Percentiles rank a stretch among this genome's conserved stretches.
phyloP scores from a whole-genome alignment of 148 eudicot species.

The Camellia sinensis region DNA sequence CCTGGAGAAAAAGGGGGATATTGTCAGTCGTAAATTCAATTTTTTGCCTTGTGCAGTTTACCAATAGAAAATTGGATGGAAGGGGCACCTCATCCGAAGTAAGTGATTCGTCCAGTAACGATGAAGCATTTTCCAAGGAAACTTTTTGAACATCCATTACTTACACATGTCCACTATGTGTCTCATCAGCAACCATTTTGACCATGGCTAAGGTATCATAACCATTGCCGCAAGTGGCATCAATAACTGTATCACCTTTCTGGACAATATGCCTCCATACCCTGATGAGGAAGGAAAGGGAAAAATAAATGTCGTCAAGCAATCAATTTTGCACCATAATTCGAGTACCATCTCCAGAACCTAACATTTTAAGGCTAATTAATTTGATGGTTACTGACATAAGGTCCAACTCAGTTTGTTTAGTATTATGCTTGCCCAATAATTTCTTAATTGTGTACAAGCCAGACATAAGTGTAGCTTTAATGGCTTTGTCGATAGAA shows the following conservation, averaged over 20 bases:
- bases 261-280: slow-evolving; percentile 68
- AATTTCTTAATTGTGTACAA: not conserved
- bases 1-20: not conserved
- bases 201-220: slow-evolving; percentile 82
- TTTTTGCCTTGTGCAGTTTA: not conserved
- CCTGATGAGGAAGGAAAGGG: slow-evolving; percentile 29
- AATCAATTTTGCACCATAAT: not conserved
- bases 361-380: not conserved
- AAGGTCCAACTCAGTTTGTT: not conserved
- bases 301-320: not conserved
- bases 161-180: slow-evolving; percentile 55
- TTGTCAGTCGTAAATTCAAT: not conserved
- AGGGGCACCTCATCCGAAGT: slow-evolving; percentile 50
- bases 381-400: not conserved
- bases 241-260: slow-evolving; percentile 75
- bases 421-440: not conserved
- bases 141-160: slow-evolving; percentile 75
- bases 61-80: slow-evolving; percentile 7
- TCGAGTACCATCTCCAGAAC: not conserved
- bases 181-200: slow-evolving; percentile 55
- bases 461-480: not conserved
- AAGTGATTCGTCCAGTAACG: slow-evolving; percentile 53
- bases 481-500: not conserved
- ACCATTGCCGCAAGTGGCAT: slow-evolving; percentile 98
- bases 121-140: slow-evolving; percentile 58